phyloP scores from a whole-genome alignment of 257 asterid genomes.

The Jacaranda mimosifolia region DNA sequence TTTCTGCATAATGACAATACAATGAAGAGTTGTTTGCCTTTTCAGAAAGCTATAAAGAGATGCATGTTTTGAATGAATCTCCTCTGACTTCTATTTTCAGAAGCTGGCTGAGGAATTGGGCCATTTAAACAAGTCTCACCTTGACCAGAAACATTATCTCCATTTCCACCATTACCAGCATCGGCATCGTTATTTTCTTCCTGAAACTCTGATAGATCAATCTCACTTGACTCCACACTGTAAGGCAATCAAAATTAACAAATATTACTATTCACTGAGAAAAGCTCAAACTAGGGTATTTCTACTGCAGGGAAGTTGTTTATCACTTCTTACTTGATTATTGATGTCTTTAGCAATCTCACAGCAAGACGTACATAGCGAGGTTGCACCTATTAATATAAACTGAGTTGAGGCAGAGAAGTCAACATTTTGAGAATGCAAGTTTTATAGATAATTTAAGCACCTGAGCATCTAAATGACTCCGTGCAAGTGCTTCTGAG shows the following conservation, averaged over 20 bases:
- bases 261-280: background rate
- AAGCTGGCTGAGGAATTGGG: slow-evolving; percentile 55
- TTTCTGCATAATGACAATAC: slow-evolving; percentile 54
- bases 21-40: slow-evolving; percentile 17
- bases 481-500: slow-evolving; percentile 94
- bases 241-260: slow-evolving; percentile 34
- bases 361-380: slow-evolving; percentile 79
- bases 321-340: slow-evolving; percentile 70
- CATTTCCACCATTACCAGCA: slow-evolving; percentile 49
- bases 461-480: slow-evolving; percentile 85
- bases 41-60: background rate
- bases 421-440: background rate
- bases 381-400: slow-evolving; percentile 68
- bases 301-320: slow-evolving; percentile 18
- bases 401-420: slow-evolving; percentile 28
- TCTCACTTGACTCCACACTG: slow-evolving; percentile 98
- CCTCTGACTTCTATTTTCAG: slow-evolving; percentile 50
- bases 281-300: background rate
- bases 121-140: slow-evolving; percentile 43
- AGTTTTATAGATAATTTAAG: slow-evolving; percentile 20
- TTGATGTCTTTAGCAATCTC: slow-evolving; percentile 83
- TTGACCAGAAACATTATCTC: slow-evolving; percentile 46
- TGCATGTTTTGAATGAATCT: background rate
- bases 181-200: slow-evolving; percentile 59
- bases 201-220: slow-evolving; percentile 95